phyloP scores from a whole-genome alignment of 2,329 filamentous ascomycete genomes.

The Tolypocladium paradoxum region DNA sequence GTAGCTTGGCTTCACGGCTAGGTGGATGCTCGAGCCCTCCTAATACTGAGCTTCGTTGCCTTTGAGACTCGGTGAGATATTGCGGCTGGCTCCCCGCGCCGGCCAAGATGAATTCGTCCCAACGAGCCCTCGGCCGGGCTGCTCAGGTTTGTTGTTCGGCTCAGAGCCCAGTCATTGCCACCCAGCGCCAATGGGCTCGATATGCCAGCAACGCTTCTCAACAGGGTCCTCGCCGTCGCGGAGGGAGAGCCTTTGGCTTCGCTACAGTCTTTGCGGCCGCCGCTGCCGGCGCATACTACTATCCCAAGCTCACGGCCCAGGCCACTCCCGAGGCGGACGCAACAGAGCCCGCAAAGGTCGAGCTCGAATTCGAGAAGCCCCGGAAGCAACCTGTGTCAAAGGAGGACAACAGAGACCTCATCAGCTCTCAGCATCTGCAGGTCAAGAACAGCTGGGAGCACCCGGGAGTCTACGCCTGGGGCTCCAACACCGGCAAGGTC shows the following conservation, averaged over 20 bases:
- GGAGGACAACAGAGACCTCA: constrained; percentile 63
- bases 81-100: background rate
- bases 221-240: constrained; percentile 10
- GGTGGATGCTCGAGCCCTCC: background rate
- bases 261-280: constrained; percentile 26
- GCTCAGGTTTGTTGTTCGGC: constrained; percentile 11
- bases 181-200: constrained; percentile 19
- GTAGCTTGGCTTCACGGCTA: background rate
- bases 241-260: constrained; percentile 19
- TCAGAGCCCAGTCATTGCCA: constrained; percentile 10
- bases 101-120: constrained; percentile 20
- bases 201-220: constrained; percentile 12
- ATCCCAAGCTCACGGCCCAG: constrained; percentile 21
- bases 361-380: constrained; percentile 58
- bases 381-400: constrained; percentile 46
- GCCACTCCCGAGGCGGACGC: constrained; percentile 7
- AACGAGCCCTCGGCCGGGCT: constrained; percentile 16
- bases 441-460: constrained; percentile 72
- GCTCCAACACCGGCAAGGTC: constrained; percentile 75
- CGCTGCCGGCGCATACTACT: constrained; percentile 27
- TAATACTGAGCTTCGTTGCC: background rate
- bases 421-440: constrained; percentile 80
- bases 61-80: background rate
- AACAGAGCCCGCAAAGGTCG: constrained; percentile 26
- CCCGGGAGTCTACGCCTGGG: constrained; percentile 90